Evolutionary conservation across 208 protist species (phyloP), one percentile per base, ranked within the genome.

Genomic region (Plasmodiophora brassicae): DNA sequence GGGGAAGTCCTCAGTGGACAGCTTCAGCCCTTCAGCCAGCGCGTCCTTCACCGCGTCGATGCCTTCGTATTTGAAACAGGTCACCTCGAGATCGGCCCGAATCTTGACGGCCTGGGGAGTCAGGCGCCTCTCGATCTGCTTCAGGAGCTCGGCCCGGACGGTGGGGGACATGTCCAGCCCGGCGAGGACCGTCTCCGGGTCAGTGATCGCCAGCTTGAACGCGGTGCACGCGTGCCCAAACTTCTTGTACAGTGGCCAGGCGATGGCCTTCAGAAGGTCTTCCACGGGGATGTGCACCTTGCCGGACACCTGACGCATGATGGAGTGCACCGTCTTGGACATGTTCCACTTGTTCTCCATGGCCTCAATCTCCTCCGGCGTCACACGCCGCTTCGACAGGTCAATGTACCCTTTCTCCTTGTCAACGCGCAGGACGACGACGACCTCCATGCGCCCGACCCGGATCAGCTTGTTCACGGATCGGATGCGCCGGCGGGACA

Each of bases 391-490:
- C 92, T 99, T 99, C 10, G 97, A 99, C 0, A 99, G 91, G 94
- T 99, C 97, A 92, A 99, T 98, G 90, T 99, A 99, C 39, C 98
- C 94, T 90, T 99, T 99, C 45, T 98, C 97, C 90, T 96, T 94
- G 91, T 99, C 98, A 71, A 99, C 98, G 91, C 98, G 95, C 71
- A 99, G 94, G 14, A 99, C 98, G 88, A 98, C 94, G 0, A 97
- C 96, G 46, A 96, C 95, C 91, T 99, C 98, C 50, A 93, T 94
- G 35, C 94, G 92, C 36, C 97, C 98, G 25, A 99, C 97, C 89
- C 97, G 96, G 83, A 99, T 98, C n/a, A 99, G 92, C 92, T 98
- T 98, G 85, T 97, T 96, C 91, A 99, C 97, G 0, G 97, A 98
- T 87, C 98, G 95, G 90, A 99, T 98, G 91, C 98, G 96, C 65